Conservation (phyloP, 2,329 filamentous ascomycete species). For the Fusarium solani-melongenae region DNA sequence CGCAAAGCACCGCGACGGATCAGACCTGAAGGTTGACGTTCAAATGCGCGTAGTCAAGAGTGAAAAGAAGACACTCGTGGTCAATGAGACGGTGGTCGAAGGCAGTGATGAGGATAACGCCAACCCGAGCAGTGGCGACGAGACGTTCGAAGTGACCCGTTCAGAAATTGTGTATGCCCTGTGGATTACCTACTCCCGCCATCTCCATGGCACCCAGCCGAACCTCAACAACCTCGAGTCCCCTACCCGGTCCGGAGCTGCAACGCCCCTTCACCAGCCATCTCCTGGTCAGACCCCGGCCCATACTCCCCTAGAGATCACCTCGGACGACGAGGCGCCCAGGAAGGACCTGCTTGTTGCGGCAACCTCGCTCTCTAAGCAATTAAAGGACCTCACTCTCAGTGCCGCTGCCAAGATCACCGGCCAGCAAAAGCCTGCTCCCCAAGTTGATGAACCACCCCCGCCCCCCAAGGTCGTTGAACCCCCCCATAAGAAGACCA, state of each 20-base stretch:
- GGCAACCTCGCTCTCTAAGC: conserved; percentile 63
- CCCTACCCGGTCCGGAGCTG: conserved; percentile 70
- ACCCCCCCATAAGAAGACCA: conserved; percentile 76
- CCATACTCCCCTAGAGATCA: conserved; percentile 67
- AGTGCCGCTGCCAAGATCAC: conserved; percentile 66
- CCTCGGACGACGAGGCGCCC: conserved; percentile 62
- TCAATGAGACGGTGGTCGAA: conserved; percentile 74
- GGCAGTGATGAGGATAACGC: conserved; percentile 66
- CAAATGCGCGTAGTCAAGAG: conserved; percentile 97
- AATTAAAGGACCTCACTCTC: conserved; percentile 67
- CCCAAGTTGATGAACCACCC: conserved; percentile 48
- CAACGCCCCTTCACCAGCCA: conserved; percentile 81
- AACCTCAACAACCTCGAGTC: conserved; percentile 70
- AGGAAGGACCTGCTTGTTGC: conserved; percentile 55
- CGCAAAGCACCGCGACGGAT: conserved; percentile 89
- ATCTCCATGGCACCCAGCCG: conserved; percentile 81
- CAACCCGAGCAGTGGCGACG: conserved; percentile 49
- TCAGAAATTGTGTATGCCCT: conserved; percentile 91
- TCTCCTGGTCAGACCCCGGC: conserved; percentile 77
- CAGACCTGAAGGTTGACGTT: conserved; percentile 91
- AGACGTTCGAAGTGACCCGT: conserved; percentile 61
- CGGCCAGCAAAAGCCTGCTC: conserved; percentile 50
- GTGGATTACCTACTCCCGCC: conserved; percentile 96
- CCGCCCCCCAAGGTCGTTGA: conserved; percentile 51
- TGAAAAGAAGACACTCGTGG: conserved; percentile 73